Percentiles rank a stretch among this genome's conserved stretches.
phyloP scores from a whole-genome alignment of 805 yeast species.

The Wickerhamomyces mucosus region DNA sequence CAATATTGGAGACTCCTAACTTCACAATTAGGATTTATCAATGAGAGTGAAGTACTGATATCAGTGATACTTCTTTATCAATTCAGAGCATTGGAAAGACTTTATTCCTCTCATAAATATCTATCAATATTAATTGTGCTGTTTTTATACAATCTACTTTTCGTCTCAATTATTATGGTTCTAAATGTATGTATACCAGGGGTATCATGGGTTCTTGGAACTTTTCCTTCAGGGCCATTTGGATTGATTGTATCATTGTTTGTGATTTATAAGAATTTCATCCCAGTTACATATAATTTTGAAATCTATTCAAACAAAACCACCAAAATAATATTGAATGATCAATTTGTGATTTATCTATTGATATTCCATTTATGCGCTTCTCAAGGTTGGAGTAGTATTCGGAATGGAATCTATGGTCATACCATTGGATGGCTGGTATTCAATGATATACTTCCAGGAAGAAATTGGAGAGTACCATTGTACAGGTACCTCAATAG shows the following conservation, averaged over 20 bases:
- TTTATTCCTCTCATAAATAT: slow-evolving; percentile 27
- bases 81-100: slow-evolving; percentile 28
- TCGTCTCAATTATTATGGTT: slow-evolving; percentile 5
- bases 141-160: slow-evolving; percentile 10
- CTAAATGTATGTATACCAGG: slow-evolving; percentile 14
- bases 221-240: slow-evolving; percentile 23
- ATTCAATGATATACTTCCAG: slow-evolving; percentile 26
- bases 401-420: slow-evolving; percentile 22
- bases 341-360: slow-evolving; percentile 25
- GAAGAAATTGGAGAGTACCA: slow-evolving; percentile 30
- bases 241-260: slow-evolving; percentile 25
- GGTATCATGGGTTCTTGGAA: slow-evolving; percentile 7
- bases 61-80: slow-evolving; percentile 27
- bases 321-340: slow-evolving; percentile 17
- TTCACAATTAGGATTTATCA: slow-evolving; percentile 16
- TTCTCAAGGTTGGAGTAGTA: slow-evolving; percentile 21
- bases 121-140: slow-evolving; percentile 14
- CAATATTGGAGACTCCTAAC: slow-evolving; percentile 21
- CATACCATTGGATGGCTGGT: slow-evolving; percentile 29
- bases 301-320: slow-evolving; percentile 16
- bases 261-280: slow-evolving; percentile 25
- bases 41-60: slow-evolving; percentile 27
- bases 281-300: slow-evolving; percentile 32
- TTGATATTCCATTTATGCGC: slow-evolving; percentile 24
- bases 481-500: slow-evolving; percentile 8